Conservation (phyloP, 2,329 filamentous ascomycete genomes). For the Penicillium oxalicum region DNA sequence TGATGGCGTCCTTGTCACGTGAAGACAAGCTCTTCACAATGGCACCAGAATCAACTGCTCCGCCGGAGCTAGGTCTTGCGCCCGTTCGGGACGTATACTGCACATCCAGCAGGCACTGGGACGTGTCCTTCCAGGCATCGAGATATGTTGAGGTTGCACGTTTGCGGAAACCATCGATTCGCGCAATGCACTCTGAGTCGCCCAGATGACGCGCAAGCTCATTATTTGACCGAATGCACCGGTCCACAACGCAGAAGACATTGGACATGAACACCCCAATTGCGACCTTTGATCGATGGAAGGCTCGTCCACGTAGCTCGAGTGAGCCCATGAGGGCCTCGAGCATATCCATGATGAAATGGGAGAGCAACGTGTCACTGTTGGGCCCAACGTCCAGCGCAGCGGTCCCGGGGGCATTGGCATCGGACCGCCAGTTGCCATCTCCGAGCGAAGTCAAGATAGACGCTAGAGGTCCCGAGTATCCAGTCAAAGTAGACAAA, state of each 20-base stretch:
- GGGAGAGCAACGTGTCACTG: constrained; percentile 76
- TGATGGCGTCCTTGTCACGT: constrained; percentile 94
- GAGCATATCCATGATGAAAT: constrained; percentile 86
- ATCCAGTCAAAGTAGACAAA: constrained; percentile 79
- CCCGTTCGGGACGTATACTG: constrained; percentile 74
- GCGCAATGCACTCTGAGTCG: constrained; percentile 54
- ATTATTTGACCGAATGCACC: constrained; percentile 68
- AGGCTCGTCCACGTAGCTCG: constrained; percentile 63
- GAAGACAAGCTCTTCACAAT: constrained; percentile 77
- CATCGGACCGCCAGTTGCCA: constrained; percentile 71
- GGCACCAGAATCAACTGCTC: constrained; percentile 64
- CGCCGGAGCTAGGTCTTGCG: constrained; percentile 64
- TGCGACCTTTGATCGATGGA: constrained; percentile 71
- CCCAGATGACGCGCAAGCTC: constrained; percentile 68
- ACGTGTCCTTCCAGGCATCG: constrained; percentile 82
- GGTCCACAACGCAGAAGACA: constrained; percentile 74
- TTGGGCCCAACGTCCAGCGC: constrained; percentile 85
- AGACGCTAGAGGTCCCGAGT: constrained; percentile 76
- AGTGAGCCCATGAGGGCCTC: constrained; percentile 71
- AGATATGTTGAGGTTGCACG: constrained; percentile 75
- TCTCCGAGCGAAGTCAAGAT: constrained; percentile 91
- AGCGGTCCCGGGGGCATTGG: constrained; percentile 60
- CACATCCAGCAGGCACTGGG: constrained; percentile 77
- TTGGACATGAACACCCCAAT: constrained; percentile 90
- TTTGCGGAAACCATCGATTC: constrained; percentile 81